Percentiles rank a stretch among this genome's conserved stretches.
phyloP scores from a whole-genome alignment of 257 asterid genomes.

The Solanum ahanhuiri region DNA sequence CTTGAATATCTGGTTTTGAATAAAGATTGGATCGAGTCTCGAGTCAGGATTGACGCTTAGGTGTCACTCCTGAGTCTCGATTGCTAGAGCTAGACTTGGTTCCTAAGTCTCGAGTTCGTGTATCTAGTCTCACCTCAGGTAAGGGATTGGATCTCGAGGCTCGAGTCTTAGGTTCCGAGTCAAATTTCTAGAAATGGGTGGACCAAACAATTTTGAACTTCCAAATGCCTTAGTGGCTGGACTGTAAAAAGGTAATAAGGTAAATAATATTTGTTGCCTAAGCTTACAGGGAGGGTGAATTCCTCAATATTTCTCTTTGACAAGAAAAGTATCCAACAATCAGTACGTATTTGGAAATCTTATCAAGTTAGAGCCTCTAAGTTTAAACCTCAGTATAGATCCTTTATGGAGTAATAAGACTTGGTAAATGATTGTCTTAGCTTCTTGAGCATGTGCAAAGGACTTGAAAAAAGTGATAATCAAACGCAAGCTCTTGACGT shows the following conservation, averaged over 20 bases:
- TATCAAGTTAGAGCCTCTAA: not conserved
- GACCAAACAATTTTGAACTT: constrained; percentile 19
- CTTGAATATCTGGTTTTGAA: no score
- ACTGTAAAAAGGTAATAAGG: not conserved
- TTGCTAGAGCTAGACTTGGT: no score
- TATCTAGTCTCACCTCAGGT: not conserved
- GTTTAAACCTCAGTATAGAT: not conserved
- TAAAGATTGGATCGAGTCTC: no score
- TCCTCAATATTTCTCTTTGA: not conserved
- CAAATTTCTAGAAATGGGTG: constrained; percentile 8
- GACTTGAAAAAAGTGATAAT: not conserved
- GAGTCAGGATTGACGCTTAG: no score
- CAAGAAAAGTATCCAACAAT: not conserved
- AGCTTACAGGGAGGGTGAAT: not conserved
- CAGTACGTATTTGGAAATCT: not conserved
- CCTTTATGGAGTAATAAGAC: constrained; percentile 2
- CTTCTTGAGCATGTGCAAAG: not conserved
- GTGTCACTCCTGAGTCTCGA: no score
- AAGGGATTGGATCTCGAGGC: not conserved
- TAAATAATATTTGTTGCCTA: not conserved
- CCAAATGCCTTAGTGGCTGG: not conserved
- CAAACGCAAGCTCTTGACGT: not conserved
- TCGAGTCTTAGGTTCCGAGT: not conserved
- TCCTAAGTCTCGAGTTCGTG: no score
- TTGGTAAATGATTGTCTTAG: not conserved